Conservation (phyloP, 768 basidiomycete species). For the Pleurotus giganteus region DNA sequence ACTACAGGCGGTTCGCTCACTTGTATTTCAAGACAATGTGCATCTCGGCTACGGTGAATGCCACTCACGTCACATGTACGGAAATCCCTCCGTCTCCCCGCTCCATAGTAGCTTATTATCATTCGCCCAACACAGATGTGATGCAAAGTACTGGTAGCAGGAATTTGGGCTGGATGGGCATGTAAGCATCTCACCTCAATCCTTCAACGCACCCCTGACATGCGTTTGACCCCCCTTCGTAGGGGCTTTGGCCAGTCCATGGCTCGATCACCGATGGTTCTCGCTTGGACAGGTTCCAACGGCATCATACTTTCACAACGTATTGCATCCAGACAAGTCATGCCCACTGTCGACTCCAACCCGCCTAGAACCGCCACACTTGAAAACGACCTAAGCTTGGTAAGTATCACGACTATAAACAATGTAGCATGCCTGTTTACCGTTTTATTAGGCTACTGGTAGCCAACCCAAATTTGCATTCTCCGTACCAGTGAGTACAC, state of each 20-base stretch:
- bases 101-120: neutral
- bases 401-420: too few relatives aligned
- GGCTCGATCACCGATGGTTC: slow-evolving; percentile 64
- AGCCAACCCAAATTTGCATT: slow-evolving; percentile 46
- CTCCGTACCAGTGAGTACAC: slow-evolving; percentile 43
- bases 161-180: slow-evolving; percentile 57
- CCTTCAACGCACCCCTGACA: neutral
- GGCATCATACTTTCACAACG: slow-evolving; percentile 71
- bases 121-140: slow-evolving; percentile 33
- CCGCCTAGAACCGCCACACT: slow-evolving; percentile 53
- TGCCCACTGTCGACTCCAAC: slow-evolving; percentile 53
- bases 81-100: slow-evolving; percentile 11
- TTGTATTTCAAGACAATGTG: slow-evolving; percentile 44
- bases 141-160: slow-evolving; percentile 41
- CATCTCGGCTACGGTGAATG: slow-evolving; percentile 43
- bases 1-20: too few relatives aligned
- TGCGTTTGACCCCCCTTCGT: slow-evolving; percentile 3
- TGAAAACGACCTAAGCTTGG: slow-evolving; percentile 32
- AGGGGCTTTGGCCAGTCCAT: slow-evolving; percentile 62
- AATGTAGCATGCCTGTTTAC: slow-evolving; percentile 8
- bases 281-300: slow-evolving; percentile 68
- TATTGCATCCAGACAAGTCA: slow-evolving; percentile 43
- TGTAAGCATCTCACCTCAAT: slow-evolving; percentile 33
- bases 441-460: slow-evolving; percentile 33
- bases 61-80: slow-evolving; percentile 41